phyloP scores from a whole-genome alignment of 768 basidiomycete genomes.

The Mrakia hoshinonis region DNA sequence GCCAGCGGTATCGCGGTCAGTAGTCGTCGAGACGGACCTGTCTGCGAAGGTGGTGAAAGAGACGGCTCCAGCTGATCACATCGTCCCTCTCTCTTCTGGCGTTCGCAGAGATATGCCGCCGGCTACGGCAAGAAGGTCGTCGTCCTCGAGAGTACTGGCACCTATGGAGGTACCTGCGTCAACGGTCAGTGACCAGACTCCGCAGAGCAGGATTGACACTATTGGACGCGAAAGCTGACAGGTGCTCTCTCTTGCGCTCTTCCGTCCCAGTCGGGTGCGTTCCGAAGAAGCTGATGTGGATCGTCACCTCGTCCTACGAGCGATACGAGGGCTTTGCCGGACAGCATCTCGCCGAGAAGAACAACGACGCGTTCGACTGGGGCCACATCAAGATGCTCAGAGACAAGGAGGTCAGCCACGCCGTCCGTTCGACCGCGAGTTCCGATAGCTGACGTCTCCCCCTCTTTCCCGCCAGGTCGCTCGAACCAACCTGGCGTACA shows the following conservation, averaged over 20 bases:
- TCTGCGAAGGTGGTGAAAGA: not conserved
- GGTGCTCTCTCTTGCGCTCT: not conserved
- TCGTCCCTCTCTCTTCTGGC: not conserved
- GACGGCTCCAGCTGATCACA: not conserved
- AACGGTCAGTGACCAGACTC: not conserved
- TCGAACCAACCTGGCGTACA: too few species aligned
- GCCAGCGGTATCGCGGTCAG: not conserved
- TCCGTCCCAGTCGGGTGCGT: conserved; percentile 8
- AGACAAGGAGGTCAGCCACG: conserved; percentile 1
- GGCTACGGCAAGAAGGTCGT: not conserved
- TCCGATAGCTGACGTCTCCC: not conserved
- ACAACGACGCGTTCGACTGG: conserved; percentile 2
- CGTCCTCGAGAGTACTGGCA: not conserved
- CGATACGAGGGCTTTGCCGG: not conserved
- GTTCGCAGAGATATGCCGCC: conserved; percentile 7
- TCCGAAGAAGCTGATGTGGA: conserved; percentile 19
- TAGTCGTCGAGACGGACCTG: not conserved
- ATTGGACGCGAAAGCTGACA: not conserved
- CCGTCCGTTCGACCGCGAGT: not conserved
- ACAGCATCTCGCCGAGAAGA: not conserved
- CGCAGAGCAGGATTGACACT: not conserved
- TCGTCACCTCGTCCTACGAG: not conserved
- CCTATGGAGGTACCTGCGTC: conserved; percentile 17
- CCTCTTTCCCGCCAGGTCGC: not conserved
- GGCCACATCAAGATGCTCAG: conserved; percentile 1